These are phyloP conservation scores for Dioszegia crocea DNA, from an alignment of 768 basidiomycete species.

Conservation along the genomic window DNA sequence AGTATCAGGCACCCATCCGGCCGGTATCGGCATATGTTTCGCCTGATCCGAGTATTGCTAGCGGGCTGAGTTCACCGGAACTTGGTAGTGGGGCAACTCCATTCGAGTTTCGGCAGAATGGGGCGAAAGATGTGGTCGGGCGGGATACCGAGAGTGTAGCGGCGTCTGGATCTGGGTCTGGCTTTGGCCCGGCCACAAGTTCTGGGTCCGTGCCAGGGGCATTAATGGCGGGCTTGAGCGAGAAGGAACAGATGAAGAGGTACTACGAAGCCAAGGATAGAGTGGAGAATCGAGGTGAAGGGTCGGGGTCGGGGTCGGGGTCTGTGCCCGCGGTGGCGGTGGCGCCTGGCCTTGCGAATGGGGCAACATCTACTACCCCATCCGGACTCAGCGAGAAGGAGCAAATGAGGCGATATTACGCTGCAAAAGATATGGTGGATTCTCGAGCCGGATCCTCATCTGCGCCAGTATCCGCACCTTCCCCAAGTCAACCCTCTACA, in stretches of 20 bases:
- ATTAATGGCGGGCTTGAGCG: conserved; percentile 9
- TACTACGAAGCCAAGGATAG: conserved; percentile 40
- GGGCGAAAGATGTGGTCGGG: background rate
- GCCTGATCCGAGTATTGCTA: background rate
- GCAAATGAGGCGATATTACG: conserved; percentile 41
- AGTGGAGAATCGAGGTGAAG: conserved; percentile 10
- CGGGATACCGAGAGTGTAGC: background rate
- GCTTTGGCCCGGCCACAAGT: background rate
- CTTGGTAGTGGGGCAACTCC: conserved; percentile 30
- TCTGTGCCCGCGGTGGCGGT: background rate
- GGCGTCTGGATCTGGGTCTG: background rate
- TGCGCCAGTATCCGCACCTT: background rate
- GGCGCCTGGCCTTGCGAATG: background rate
- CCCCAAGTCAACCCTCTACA: background rate
- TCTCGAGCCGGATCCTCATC: background rate
- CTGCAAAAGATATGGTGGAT: background rate
- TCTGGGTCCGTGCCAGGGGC: background rate
- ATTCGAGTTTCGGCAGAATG: background rate
- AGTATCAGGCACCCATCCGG: conserved; percentile 21
- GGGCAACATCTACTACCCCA: background rate
- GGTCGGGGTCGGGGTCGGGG: background rate
- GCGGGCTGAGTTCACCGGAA: conserved; percentile 17
- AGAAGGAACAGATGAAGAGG: conserved; percentile 38
- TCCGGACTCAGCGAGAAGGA: conserved; percentile 21
- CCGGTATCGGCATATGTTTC: conserved; percentile 22